Percentiles rank a stretch among this genome's conserved stretches.
Conservation (phyloP, 257 asterid genomes). For the Coffea eugenioides region DNA sequence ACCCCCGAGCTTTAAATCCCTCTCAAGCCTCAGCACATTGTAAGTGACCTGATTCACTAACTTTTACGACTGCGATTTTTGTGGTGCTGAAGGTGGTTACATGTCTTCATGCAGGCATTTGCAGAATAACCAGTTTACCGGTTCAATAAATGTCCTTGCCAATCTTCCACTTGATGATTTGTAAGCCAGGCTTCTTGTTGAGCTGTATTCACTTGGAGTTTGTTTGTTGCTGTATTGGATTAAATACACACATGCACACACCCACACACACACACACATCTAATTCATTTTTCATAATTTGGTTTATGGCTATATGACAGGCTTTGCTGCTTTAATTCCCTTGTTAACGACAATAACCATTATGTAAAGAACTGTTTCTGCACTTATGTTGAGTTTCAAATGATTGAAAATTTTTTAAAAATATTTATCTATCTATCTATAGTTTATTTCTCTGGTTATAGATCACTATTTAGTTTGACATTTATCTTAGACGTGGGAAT, state of each 20-base stretch:
- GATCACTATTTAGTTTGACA: neutral
- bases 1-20: conserved; percentile 47
- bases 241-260: neutral
- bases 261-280: neutral
- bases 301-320: neutral
- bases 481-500: neutral
- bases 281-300: neutral
- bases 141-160: conserved; percentile 52
- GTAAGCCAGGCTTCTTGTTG: conserved; percentile 37
- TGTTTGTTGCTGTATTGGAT: neutral
- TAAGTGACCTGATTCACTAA: conserved; percentile 25
- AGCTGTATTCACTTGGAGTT: conserved; percentile 5
- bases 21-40: conserved; percentile 42
- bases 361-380: neutral
- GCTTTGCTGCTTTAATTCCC: neutral
- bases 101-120: conserved; percentile 39
- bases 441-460: neutral
- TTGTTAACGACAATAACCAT: too few relatives aligned
- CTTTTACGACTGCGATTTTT: conserved; percentile 2
- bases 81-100: conserved; percentile 22
- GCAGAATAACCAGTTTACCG: conserved; percentile 59
- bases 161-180: conserved; percentile 50
- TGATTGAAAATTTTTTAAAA: too few relatives aligned
- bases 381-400: neutral
- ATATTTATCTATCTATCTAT: too few relatives aligned